These are phyloP conservation scores for California macrophylla DNA, from an alignment of 441 rosid species.

Conservation along the genomic window DNA sequence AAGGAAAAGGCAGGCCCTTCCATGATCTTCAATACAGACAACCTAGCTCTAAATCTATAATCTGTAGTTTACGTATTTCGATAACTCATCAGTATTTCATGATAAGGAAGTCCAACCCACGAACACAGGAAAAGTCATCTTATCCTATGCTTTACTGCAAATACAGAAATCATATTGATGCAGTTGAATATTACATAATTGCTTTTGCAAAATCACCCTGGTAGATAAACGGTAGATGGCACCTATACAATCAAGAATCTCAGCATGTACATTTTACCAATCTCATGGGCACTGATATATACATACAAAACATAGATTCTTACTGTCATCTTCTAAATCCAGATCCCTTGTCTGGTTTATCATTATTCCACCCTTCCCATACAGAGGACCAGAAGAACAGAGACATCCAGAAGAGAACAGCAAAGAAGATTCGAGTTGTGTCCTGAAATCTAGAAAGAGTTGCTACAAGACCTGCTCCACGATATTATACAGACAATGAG, in stretches of 20 bases:
- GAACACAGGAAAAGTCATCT: not conserved
- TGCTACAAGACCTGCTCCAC: slow-evolving; percentile 37
- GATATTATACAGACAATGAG: not conserved
- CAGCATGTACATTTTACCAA: not conserved
- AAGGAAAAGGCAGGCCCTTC: not conserved
- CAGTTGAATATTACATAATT: not conserved
- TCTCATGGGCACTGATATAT: not conserved
- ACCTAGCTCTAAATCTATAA: not conserved
- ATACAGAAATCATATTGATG: not conserved
- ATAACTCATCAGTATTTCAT: too few species aligned
- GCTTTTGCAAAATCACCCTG: not conserved
- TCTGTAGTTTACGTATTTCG: not conserved
- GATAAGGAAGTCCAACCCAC: too few species aligned
- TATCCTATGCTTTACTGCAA: not conserved
- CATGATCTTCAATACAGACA: not conserved
- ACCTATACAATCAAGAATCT: not conserved
- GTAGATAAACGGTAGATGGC: not conserved
- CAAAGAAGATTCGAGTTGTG: slow-evolving; percentile 56
- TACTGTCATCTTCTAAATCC: slow-evolving; percentile 46
- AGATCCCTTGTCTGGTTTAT: slow-evolving; percentile 35
- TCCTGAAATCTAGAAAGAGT: slow-evolving; percentile 46
- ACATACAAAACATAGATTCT: slow-evolving; percentile 24
- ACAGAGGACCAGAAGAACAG: slow-evolving; percentile 83
- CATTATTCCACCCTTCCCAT: slow-evolving; percentile 50
- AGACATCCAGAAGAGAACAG: slow-evolving; percentile 91